Evolutionary conservation across 441 rosid genomes (phyloP), one percentile per base, ranked within the genome.

Genomic region (Adansonia rubrostipa): DNA sequence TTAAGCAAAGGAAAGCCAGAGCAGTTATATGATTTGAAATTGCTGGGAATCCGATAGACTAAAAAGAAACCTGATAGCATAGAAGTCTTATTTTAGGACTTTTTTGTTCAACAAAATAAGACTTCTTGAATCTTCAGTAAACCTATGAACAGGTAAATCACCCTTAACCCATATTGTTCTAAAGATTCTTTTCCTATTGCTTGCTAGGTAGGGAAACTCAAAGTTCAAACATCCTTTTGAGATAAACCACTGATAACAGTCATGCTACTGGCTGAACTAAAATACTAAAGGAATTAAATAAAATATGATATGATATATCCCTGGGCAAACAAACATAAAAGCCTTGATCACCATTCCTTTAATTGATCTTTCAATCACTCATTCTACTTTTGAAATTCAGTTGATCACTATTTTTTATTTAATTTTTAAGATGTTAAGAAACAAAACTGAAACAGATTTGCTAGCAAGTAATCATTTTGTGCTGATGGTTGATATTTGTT

Each of bases 41-140:
- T 71, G 61, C 20, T 51, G 22, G 47, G 14, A 6, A 17, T 71
- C 5, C 50, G 61, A 71, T 28, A n/a, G 24, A 13, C 44, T 28
- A 13, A 61, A 28, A 3, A 0, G 44, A 28, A 28, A 62, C 17
- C 33, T 51, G 61, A 51, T 24, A 71, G 7, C 60, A 28, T 71
- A 15, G 33, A 51, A 47, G 40, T 51, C 74, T 9, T 70, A n/a
- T 14, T 1, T 2, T 5, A 13, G 6, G 42, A 50, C n/a, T 15
- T 40, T 14, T 20, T 60, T 60, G 64, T 2, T 33, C 33, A 54
- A 54, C 28, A 58, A 58, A 19, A 19, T 58, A 58, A 22, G 63
- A 9, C 47, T 54, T 48, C 4, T 69, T 47, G 42, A 48, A 51
- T 51, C 51, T 71, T 71, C 61, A 71, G 60, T 71, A 51, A 28